Conservation (phyloP, 2,329 filamentous ascomycete species). For the Fusarium vanettenii region DNA sequence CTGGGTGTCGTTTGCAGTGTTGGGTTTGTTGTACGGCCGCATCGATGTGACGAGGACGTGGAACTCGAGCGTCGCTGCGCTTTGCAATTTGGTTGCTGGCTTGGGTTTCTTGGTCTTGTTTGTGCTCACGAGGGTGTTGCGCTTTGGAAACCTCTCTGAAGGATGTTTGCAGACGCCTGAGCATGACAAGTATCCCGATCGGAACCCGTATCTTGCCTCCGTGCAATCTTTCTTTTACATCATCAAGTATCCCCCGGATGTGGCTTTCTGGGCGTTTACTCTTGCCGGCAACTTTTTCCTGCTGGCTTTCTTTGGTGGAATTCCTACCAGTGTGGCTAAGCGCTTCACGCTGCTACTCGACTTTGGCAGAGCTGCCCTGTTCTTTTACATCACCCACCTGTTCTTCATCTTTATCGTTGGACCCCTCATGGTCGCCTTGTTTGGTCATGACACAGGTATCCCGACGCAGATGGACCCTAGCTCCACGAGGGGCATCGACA, state of each 20-base stretch:
- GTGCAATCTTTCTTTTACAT: conserved; percentile 58
- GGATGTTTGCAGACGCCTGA: conserved; percentile 55
- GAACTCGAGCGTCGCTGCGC: conserved; percentile 39
- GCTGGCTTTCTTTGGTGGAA: conserved; percentile 50
- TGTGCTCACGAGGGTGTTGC: conserved; percentile 54
- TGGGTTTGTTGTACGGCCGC: conserved; percentile 58
- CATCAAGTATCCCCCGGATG: conserved; percentile 60
- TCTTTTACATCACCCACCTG: conserved; percentile 58
- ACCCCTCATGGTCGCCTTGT: conserved; percentile 38
- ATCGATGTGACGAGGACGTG: conserved; percentile 49
- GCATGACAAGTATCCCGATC: conserved; percentile 43
- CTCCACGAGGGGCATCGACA: conserved; percentile 50
- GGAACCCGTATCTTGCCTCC: conserved; percentile 57
- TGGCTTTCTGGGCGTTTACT: conserved; percentile 58
- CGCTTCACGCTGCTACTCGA: conserved; percentile 52
- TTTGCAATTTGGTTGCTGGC: conserved; percentile 45
- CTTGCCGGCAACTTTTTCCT: conserved; percentile 54
- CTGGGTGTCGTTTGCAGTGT: conserved; percentile 59
- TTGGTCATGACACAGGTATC: conserved; percentile 50
- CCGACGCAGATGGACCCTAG: conserved; percentile 41
- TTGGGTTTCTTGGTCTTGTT: conserved; percentile 52
- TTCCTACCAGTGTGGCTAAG: conserved; percentile 47
- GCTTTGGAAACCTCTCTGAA: conserved; percentile 58
- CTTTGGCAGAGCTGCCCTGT: conserved; percentile 59
- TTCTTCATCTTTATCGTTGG: conserved; percentile 47